Evolutionary conservation across 352 stramenopile genomes (phyloP), one percentile per base, ranked within the genome.

Genomic region (Pythium sp.): DNA sequence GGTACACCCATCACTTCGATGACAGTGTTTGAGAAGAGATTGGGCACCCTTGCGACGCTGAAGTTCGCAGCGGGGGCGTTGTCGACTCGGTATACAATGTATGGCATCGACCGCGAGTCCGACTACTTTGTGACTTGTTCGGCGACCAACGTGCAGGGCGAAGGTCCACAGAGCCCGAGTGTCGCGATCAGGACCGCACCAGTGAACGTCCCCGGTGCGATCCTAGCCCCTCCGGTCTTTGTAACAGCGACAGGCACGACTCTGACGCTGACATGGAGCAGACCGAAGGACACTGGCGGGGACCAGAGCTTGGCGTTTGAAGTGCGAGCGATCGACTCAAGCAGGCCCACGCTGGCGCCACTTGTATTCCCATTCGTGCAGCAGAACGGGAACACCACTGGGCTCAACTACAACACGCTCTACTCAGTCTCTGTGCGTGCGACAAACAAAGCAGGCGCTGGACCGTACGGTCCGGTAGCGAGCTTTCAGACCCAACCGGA

Each of bases 281-380:
- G 53, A 8, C 81, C 84, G 5, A 9, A 59, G 11, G 82, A 92
- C 30, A 78, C 75, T 3, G 84, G 84, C n/a, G 84, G 84, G 3
- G 74, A 64, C 22, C 38, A 58, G 6, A 51, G 55, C 30, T 47
- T 87, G 7, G 60, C 68, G 9, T 87, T 85, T 24, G 70, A 81
- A 22, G 62, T 80, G 12, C 65, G 59, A 61, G 46, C 77, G 36
- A 24, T 73, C 0, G 70, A 74, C 22, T 28, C 64, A 4, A 62
- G 7, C 0, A 46, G 41, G 1, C 49, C 53, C 3, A 18, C 15
- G 5, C 22, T 51, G 0, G 11, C 26, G 0, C 26, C 47, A 11
- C n/a, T 61, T 0, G 18, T 70, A 5, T 64, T 60, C 15, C 56
- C 77, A 5, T 71, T 68, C 0, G 18, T 69, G 1, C 62, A 53